Conservation (phyloP, 805 yeast species). For the Ogataea paraovalis region DNA sequence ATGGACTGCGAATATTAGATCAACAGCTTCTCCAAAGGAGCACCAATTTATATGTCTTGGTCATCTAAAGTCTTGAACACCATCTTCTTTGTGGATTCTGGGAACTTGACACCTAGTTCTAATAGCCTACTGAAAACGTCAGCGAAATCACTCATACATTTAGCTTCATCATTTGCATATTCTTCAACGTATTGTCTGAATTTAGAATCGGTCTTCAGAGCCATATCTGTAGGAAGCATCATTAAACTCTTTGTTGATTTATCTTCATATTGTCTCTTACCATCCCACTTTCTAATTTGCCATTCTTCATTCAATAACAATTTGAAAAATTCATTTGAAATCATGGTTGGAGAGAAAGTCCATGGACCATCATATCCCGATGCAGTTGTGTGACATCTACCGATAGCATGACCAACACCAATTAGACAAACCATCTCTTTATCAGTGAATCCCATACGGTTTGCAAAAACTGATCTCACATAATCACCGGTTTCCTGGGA, state of each 20-base stretch:
- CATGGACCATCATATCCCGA: slow-evolving; percentile 88
- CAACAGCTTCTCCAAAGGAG: too few relatives aligned
- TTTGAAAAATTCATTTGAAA: slow-evolving; percentile 71
- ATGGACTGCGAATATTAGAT: neutral
- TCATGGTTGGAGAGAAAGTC: slow-evolving; percentile 76
- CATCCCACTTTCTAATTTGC: slow-evolving; percentile 56
- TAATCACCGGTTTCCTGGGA: slow-evolving; percentile 40
- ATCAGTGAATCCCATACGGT: slow-evolving; percentile 45
- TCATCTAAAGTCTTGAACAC: slow-evolving; percentile 67
- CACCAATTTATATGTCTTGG: slow-evolving; percentile 41
- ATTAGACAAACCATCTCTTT: slow-evolving; percentile 43
- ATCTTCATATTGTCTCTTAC: slow-evolving; percentile 61
- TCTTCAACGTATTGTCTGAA: slow-evolving; percentile 43
- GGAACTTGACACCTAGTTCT: slow-evolving; percentile 73
- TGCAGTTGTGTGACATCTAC: slow-evolving; percentile 47
- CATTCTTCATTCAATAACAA: slow-evolving; percentile 52
- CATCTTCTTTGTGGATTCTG: slow-evolving; percentile 40
- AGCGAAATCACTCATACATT: slow-evolving; percentile 48
- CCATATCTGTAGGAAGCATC: slow-evolving; percentile 62
- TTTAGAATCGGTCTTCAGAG: slow-evolving; percentile 42
- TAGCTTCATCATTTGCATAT: slow-evolving; percentile 47
- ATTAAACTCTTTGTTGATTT: slow-evolving; percentile 48
- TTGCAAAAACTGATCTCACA: slow-evolving; percentile 39
- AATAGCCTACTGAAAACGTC: slow-evolving; percentile 44
- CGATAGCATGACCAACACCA: slow-evolving; percentile 46